These are phyloP conservation scores for Aspergillus sparsus DNA, from an alignment of 495 filamentous ascomycete species.

Conservation along the genomic window DNA sequence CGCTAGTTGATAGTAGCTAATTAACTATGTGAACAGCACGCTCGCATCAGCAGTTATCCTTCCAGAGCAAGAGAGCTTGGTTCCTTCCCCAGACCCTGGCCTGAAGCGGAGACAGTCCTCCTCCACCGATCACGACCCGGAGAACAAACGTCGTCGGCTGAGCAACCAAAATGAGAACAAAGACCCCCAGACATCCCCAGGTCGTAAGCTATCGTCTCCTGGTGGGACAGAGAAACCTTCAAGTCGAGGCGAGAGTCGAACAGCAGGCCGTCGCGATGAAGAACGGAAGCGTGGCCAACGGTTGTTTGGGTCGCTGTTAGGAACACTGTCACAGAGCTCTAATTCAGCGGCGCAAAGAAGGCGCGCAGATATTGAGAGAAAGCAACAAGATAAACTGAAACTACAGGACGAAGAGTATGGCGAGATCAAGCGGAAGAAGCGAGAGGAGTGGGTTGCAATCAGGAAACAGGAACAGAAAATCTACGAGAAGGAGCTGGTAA, in stretches of 20 bases:
- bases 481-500: slow-evolving; percentile 77
- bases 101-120: slow-evolving; percentile 62
- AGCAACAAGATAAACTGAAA: slow-evolving; percentile 80
- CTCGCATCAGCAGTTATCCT: slow-evolving; percentile 68
- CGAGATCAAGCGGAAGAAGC: slow-evolving; percentile 64
- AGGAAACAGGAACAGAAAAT: slow-evolving; percentile 70
- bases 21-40: slow-evolving; percentile 25
- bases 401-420: slow-evolving; percentile 70
- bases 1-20: slow-evolving; percentile 3
- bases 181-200: slow-evolving; percentile 20
- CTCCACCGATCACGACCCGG: slow-evolving; percentile 50
- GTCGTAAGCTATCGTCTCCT: slow-evolving; percentile 20
- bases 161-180: slow-evolving; percentile 31
- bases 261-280: slow-evolving; percentile 52
- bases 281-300: slow-evolving; percentile 86
- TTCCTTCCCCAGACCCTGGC: slow-evolving; percentile 33
- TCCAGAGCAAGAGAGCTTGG: slow-evolving; percentile 49
- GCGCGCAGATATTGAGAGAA: slow-evolving; percentile 85
- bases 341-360: slow-evolving; percentile 68
- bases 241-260: slow-evolving; percentile 49
- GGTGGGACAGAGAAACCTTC: slow-evolving; percentile 29
- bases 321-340: slow-evolving; percentile 80
- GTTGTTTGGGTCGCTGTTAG: slow-evolving; percentile 85
- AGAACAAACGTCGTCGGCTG: slow-evolving; percentile 58
- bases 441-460: slow-evolving; percentile 59